Conservation (phyloP, 148 eudicot genomes). For the Rheum nobile region DNA sequence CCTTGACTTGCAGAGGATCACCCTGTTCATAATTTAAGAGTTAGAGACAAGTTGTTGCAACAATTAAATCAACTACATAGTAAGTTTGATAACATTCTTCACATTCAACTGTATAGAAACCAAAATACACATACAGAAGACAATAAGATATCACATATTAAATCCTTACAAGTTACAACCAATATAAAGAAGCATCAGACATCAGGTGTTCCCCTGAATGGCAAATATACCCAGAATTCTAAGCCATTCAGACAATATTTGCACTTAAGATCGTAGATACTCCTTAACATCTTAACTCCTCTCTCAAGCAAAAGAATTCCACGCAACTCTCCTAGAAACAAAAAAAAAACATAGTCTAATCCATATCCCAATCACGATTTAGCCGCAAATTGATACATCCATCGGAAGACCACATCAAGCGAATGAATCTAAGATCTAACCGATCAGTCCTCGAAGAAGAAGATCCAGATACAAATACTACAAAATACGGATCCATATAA, state of each 20-base stretch:
- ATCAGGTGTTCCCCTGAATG: background rate
- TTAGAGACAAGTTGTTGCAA: background rate
- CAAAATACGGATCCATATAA: background rate
- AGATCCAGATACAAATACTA: background rate
- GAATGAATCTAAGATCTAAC: slow-evolving; percentile 3
- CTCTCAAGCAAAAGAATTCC: background rate
- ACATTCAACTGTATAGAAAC: background rate
- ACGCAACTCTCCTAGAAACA: background rate
- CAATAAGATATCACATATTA: background rate
- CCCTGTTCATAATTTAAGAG: slow-evolving; percentile 14
- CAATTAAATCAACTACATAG: background rate
- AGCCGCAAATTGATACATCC: background rate
- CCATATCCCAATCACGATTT: background rate
- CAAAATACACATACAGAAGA: background rate
- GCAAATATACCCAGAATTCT: background rate
- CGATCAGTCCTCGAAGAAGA: background rate
- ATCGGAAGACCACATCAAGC: background rate
- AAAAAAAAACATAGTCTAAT: background rate
- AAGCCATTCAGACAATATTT: background rate
- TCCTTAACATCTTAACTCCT: background rate
- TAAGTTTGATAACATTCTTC: background rate
- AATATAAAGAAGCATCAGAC: background rate
- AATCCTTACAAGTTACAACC: background rate
- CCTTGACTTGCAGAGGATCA: slow-evolving; percentile 22
- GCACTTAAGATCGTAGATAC: background rate